Evolutionary conservation across 768 basidiomycete genomes (phyloP).

Genomic region (Boletellus sp.): DNA sequence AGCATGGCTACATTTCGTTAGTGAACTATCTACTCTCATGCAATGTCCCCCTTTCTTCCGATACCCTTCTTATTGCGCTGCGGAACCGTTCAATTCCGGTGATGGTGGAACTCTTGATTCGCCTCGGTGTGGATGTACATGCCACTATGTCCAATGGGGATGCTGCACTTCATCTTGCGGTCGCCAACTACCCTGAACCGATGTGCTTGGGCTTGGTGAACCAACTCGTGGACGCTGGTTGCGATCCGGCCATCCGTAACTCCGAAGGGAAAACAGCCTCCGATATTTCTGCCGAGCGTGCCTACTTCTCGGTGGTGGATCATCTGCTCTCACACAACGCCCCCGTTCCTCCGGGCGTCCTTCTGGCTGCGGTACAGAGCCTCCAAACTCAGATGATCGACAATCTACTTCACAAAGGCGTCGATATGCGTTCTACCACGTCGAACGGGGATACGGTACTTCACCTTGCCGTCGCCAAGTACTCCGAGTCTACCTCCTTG

Average conservation of each 20-base stretch:
- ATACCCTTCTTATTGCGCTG: not conserved
- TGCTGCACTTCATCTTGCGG: not conserved
- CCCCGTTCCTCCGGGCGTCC: not conserved
- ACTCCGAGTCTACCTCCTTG: not conserved
- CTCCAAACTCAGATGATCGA: not conserved
- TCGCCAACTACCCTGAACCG: not conserved
- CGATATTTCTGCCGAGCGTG: not conserved
- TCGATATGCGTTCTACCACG: not conserved
- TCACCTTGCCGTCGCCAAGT: not conserved
- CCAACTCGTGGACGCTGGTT: not conserved
- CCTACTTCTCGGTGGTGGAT: not conserved
- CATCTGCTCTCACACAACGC: not conserved
- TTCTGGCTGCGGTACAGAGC: not conserved
- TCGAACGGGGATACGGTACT: not conserved
- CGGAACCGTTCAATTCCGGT: not conserved
- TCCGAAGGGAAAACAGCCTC: not conserved
- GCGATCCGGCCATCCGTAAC: not conserved
- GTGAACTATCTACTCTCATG: not conserved
- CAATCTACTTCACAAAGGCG: not conserved
- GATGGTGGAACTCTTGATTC: not conserved
- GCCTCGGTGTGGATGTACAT: not conserved
- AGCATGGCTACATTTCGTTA: not conserved
- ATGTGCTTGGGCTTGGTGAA: not conserved
- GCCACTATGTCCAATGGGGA: not conserved
- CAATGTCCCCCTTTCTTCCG: not conserved